phyloP scores from a whole-genome alignment of 257 asterid genomes.

The Agastache rugosa region DNA sequence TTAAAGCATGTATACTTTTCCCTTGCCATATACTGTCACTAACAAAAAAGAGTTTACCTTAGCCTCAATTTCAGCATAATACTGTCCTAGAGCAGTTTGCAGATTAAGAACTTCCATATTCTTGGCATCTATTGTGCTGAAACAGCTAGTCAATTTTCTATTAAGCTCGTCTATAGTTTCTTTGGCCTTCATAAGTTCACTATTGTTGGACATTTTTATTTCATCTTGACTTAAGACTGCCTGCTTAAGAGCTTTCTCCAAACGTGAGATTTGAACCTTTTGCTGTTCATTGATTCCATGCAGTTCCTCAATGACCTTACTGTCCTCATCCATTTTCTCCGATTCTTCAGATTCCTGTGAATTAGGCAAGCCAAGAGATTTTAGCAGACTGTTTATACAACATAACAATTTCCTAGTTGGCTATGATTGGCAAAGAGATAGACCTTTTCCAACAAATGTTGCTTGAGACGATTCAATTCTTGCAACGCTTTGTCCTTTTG shows the following conservation, averaged over 20 bases:
- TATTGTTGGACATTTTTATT: constrained; percentile 58
- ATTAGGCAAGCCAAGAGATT: constrained; percentile 29
- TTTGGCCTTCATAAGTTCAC: constrained; percentile 71
- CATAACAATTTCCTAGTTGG: constrained; percentile 12
- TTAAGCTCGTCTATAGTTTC: constrained; percentile 77
- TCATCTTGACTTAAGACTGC: constrained; percentile 73
- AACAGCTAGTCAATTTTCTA: constrained; percentile 68
- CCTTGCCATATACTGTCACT: constrained; percentile 33
- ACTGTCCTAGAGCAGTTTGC: constrained; percentile 99
- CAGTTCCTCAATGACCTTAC: constrained; percentile 84
- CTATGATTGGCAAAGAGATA: constrained; percentile 30
- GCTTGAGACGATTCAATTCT: constrained; percentile 90
- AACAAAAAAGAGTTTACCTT: constrained; percentile 56
- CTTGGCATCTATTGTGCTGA: constrained; percentile 78
- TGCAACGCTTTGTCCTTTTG: constrained; percentile 84
- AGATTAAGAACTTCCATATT: constrained; percentile 89
- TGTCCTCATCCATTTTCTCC: constrained; percentile 98
- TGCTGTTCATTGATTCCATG: constrained; percentile 75
- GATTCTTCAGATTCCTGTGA: constrained; percentile 96
- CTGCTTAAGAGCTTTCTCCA: constrained; percentile 82
- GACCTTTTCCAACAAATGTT: constrained; percentile 96
- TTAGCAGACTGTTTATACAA: constrained; percentile 25
- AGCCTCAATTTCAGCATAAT: constrained; percentile 98
- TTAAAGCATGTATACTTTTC: constrained; percentile 8
- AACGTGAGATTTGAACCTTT: constrained; percentile 68